Evolutionary conservation across 2,329 filamentous ascomycete genomes (phyloP).

Genomic region (Pestalotiopsis sp.): DNA sequence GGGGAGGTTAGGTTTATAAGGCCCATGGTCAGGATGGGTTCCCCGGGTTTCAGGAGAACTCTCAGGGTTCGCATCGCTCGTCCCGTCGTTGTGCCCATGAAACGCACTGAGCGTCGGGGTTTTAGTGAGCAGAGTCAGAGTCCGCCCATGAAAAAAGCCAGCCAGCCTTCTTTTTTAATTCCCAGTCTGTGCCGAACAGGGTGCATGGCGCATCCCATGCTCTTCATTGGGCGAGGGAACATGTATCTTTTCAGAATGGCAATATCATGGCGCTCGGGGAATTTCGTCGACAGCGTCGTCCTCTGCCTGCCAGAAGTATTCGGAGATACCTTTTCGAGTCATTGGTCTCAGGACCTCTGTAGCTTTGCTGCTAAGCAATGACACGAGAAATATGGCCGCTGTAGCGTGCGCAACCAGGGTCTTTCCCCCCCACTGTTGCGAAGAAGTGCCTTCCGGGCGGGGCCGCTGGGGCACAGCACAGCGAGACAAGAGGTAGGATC

Average conservation of each 20-base stretch:
- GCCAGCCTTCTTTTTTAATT: not conserved
- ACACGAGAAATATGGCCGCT: not conserved
- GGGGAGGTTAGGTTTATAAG: not conserved
- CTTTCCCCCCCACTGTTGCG: not conserved
- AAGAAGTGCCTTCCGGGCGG: not conserved
- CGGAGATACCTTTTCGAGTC: conserved; percentile 1
- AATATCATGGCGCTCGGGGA: not conserved
- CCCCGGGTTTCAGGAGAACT: not conserved
- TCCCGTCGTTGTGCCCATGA: not conserved
- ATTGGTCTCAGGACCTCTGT: not conserved
- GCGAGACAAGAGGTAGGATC: not conserved
- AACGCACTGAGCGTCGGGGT: not conserved
- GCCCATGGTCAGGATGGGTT: not conserved
- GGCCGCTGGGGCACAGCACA: not conserved
- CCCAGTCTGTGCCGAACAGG: not conserved
- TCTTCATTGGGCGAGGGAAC: not conserved
- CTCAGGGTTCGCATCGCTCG: not conserved
- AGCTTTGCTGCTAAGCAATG: not conserved
- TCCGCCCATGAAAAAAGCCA: not conserved
- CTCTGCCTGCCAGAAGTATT: not conserved
- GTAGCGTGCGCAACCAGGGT: not conserved
- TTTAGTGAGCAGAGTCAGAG: not conserved
- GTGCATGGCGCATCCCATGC: not conserved
- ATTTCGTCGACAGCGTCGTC: not conserved
- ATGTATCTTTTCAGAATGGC: not conserved